Conservation (phyloP, 2,329 filamentous ascomycete species). For the Neofusicoccum kwambonambiense region DNA sequence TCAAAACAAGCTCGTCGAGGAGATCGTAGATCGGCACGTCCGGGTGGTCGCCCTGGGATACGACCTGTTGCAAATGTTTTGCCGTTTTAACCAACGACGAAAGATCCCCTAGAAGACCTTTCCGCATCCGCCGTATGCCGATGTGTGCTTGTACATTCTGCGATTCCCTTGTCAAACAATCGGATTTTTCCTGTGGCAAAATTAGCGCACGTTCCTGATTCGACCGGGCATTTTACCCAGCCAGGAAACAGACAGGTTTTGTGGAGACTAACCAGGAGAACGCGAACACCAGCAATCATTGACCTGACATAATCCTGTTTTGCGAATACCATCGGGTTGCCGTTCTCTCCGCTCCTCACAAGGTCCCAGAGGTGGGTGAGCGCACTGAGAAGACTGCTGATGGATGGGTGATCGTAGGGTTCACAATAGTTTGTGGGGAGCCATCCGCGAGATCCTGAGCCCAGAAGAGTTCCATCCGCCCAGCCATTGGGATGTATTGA, state of each 20-base stretch:
- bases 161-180: slow-evolving; percentile 83
- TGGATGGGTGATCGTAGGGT: slow-evolving; percentile 83
- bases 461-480: slow-evolving; percentile 90
- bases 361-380: slow-evolving; percentile 92
- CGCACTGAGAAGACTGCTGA: slow-evolving; percentile 80
- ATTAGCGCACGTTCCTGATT: neutral
- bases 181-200: slow-evolving; percentile 69
- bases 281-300: slow-evolving; percentile 88
- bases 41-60: slow-evolving; percentile 38
- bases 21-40: slow-evolving; percentile 63
- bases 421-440: slow-evolving; percentile 98
- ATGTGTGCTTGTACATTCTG: slow-evolving; percentile 72
- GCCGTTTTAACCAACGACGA: slow-evolving; percentile 86
- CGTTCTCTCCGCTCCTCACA: slow-evolving; percentile 72
- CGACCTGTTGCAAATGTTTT: slow-evolving; percentile 77
- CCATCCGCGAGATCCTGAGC: slow-evolving; percentile 87
- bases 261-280: slow-evolving; percentile 70
- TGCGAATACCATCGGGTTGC: slow-evolving; percentile 74
- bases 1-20: slow-evolving; percentile 89
- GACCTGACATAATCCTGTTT: slow-evolving; percentile 94
- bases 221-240: neutral
- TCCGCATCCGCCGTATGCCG: slow-evolving; percentile 74
- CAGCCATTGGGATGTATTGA: slow-evolving; percentile 98
- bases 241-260: neutral
- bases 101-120: slow-evolving; percentile 83